Conservation (phyloP, 2,329 filamentous ascomycete genomes). For the Monilinia aucupariae region DNA sequence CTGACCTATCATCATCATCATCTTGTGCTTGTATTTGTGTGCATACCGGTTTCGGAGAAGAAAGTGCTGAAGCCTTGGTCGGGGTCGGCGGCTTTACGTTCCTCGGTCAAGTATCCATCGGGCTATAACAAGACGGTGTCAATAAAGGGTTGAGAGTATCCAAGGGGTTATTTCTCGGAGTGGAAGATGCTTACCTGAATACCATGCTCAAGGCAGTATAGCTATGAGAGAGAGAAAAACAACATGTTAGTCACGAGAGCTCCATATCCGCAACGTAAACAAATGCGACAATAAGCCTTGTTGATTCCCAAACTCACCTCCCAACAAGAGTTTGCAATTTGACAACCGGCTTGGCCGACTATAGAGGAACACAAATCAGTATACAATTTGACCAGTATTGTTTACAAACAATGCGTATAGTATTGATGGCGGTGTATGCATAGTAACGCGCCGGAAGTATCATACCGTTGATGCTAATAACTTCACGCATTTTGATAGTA, state of each 20-base stretch:
- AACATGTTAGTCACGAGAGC: constrained; percentile 26
- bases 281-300: constrained; percentile 26
- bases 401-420: constrained; percentile 22
- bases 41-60: constrained; percentile 97
- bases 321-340: constrained; percentile 99
- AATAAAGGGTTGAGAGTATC: constrained; percentile 26
- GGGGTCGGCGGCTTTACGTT: constrained; percentile 87
- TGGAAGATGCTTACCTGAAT: constrained; percentile 70
- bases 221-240: constrained; percentile 49
- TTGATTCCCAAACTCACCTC: constrained; percentile 66
- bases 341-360: constrained; percentile 99
- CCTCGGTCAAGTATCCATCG: constrained; percentile 96
- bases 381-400: constrained; percentile 18
- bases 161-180: not conserved
- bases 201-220: constrained; percentile 99
- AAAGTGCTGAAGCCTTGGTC: constrained; percentile 99
- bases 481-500: constrained; percentile 81
- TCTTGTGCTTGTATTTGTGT: constrained; percentile 20
- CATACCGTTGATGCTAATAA: constrained; percentile 98
- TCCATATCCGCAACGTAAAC: not conserved
- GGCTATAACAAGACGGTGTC: constrained; percentile 54
- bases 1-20: constrained; percentile 25
- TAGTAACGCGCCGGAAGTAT: constrained; percentile 30
- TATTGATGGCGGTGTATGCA: constrained; percentile 38
- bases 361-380: constrained; percentile 34